Percentiles rank a stretch among this genome's conserved stretches.
These are phyloP conservation scores for Ophiocordyceps polyrhachis-furcata DNA, from an alignment of 2,329 filamentous ascomycete genomes.

Conservation along the genomic window DNA sequence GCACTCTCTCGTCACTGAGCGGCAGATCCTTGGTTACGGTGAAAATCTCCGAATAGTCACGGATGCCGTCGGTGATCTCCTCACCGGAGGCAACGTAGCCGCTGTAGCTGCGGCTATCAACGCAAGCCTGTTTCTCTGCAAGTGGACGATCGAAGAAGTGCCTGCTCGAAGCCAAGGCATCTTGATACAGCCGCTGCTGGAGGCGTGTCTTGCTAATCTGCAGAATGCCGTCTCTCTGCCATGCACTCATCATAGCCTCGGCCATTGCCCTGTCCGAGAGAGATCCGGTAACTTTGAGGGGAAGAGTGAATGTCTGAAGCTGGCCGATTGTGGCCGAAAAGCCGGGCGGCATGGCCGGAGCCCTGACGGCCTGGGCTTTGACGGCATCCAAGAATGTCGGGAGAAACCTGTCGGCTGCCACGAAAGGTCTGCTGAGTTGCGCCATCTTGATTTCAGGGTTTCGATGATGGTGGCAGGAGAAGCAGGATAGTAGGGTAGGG, in stretches of 20 bases:
- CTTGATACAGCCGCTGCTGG: conserved; percentile 17
- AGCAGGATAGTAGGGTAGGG: background rate
- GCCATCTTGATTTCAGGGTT: background rate
- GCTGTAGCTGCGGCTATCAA: conserved; percentile 25
- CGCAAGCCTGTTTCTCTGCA: conserved; percentile 20
- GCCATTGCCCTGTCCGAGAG: conserved; percentile 17
- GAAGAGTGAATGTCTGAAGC: conserved; percentile 24
- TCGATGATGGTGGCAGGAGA: background rate
- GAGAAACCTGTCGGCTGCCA: background rate
- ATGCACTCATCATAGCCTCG: conserved; percentile 20
- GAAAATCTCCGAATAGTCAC: conserved; percentile 33
- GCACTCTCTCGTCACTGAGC: conserved; percentile 18
- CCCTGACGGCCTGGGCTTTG: background rate
- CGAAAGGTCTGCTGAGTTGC: background rate
- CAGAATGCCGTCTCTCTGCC: conserved; percentile 25
- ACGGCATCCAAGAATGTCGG: background rate
- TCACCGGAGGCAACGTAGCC: conserved; percentile 31
- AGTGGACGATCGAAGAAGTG: conserved; percentile 19
- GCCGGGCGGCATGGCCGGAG: conserved; percentile 10
- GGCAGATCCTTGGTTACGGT: conserved; percentile 30
- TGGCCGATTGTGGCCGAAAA: conserved; percentile 8
- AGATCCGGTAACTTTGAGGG: conserved; percentile 15
- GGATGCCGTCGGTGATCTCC: conserved; percentile 27
- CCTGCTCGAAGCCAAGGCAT: conserved; percentile 17
- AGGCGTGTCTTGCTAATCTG: conserved; percentile 20